phyloP scores from a whole-genome alignment of 306 rosid genomes.

The Quercus variabilis region DNA sequence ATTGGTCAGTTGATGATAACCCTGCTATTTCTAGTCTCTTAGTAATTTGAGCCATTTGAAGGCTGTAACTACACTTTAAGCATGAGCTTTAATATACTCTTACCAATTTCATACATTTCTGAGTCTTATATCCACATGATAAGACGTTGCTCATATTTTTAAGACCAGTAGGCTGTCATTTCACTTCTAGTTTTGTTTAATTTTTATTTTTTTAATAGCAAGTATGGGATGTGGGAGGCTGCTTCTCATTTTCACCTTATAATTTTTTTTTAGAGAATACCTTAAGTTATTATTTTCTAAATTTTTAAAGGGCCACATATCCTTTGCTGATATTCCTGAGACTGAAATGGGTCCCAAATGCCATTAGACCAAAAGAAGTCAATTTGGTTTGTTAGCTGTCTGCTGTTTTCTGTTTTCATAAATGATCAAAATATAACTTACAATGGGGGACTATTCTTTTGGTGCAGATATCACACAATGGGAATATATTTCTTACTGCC shows the following conservation, averaged over 20 bases:
- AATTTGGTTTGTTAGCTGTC: neutral
- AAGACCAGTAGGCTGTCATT: neutral
- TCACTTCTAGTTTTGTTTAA: neutral
- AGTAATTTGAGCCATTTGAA: neutral
- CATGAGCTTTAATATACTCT: neutral
- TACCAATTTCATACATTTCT: neutral
- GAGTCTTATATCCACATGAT: neutral
- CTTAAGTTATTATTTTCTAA: neutral
- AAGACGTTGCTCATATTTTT: neutral
- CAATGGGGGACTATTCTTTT: neutral
- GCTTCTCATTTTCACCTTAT: neutral
- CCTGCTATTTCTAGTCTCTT: neutral
- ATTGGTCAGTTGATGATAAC: neutral
- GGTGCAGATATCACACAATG: conserved; percentile 75
- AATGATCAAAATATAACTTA: conserved; percentile 6
- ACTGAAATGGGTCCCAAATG: neutral
- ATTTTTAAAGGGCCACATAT: neutral
- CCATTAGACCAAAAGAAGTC: neutral
- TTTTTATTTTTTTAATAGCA: neutral
- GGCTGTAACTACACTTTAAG: neutral
- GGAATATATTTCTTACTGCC: conserved; percentile 88
- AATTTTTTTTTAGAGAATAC: neutral
- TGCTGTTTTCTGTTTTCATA: neutral
- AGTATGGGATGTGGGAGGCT: neutral
- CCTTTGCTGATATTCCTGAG: neutral